phyloP scores from a whole-genome alignment of 148 eudicot species.

The Euryodendron excelsum region DNA sequence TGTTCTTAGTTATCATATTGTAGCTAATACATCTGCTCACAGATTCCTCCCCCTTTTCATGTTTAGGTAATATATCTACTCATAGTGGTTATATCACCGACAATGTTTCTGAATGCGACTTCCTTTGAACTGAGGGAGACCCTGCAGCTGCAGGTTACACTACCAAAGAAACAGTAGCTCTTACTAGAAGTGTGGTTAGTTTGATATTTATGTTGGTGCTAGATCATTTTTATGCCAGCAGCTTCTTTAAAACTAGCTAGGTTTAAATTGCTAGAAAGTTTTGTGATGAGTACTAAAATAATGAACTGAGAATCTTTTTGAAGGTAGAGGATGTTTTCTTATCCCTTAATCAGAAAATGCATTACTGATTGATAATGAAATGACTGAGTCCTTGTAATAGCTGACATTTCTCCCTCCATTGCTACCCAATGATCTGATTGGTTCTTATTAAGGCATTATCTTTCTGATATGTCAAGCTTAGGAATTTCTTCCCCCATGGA shows the following conservation, averaged over 20 bases:
- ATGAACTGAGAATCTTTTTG: slow-evolving; percentile 7
- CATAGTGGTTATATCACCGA: slow-evolving; percentile 43
- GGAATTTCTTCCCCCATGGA: no score
- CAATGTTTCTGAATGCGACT: slow-evolving; percentile 82
- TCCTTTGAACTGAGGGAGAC: slow-evolving; percentile 89
- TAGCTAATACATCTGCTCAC: slow-evolving; percentile 1
- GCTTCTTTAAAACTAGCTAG: neutral
- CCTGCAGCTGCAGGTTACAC: slow-evolving; percentile 97
- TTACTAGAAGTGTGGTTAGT: slow-evolving; percentile 90
- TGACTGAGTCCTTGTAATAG: no score
- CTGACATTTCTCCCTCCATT: no score
- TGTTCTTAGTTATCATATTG: neutral
- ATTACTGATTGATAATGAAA: neutral
- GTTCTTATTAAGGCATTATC: no score
- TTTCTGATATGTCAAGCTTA: no score
- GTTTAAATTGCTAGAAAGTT: slow-evolving; percentile 3
- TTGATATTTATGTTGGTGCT: slow-evolving; percentile 5
- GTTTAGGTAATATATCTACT: slow-evolving; percentile 37
- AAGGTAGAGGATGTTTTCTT: neutral
- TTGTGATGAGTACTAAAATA: slow-evolving; percentile 2
- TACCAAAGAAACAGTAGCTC: slow-evolving; percentile 81
- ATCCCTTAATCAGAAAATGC: neutral
- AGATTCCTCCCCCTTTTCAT: slow-evolving; percentile 12
- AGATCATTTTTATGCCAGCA: neutral
- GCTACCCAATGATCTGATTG: no score